Base-by-base conservation (phyloP, 2,329 filamentous ascomycete species). In the Epicoccum sorghinum region DNA sequence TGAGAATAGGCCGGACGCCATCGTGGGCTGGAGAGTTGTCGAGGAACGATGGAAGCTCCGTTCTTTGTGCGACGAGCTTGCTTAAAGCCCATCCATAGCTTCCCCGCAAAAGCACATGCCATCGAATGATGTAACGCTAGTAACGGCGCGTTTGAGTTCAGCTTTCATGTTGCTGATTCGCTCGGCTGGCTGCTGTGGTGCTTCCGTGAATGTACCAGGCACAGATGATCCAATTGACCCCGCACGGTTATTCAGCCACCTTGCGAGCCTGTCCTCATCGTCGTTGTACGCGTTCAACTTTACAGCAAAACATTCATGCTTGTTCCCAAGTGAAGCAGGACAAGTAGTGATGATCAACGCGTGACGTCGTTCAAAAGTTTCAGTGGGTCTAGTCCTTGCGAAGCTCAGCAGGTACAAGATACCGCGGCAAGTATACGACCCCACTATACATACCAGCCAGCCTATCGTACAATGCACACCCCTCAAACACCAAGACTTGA, bases 31-130 rank as follows among this genome's bases (percentile, higher is more conserved):
- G 23, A 37, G 37, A 37, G 22, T 10, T 29, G 29, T 23, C 46
- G 38, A 47, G 23, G 18, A 18, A 18, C 18, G 18, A 3, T 18
- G 18, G 18, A 37, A 36, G 14, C 5, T 22, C 22, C 25, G 10
- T 23, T 35, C 3, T 25, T 18, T 27, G 32, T 44, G 47, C 38
- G 33, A 52, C 43, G 23, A 40, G 22, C 53, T 41, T 37, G 27
- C 37, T 55, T 55, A 47, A 53, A 51, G 47, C 47, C 51, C 36
- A 32, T 25, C 41, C 29, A 49, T 37, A 49, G 54, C 48, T 57
- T 55, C 49, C 54, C 54, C 54, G 48, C 48, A 52, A 41, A 52
- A 47, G 47, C 53, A 52, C 53, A 56, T 56, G 47, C 53, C 46
- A 50, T 55, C 27, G 39, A 40, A 49, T 57, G 54, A 57, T 57